These are phyloP conservation scores for Suzukiozyma palmioleophila DNA, from an alignment of 1,139 yeast species.

Conservation along the genomic window DNA sequence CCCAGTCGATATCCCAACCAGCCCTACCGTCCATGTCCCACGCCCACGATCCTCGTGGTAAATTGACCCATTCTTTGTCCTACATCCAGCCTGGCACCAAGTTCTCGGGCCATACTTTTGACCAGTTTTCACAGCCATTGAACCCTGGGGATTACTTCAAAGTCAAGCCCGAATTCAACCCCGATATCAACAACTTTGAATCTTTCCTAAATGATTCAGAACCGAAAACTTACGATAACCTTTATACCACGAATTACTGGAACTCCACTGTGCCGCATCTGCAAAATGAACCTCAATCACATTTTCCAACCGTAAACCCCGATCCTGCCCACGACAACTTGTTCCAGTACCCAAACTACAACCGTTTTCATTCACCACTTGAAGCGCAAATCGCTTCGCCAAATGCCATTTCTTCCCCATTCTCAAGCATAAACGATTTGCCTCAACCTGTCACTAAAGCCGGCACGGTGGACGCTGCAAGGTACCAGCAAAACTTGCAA, in stretches of 20 bases:
- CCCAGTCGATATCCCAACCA: too few species aligned
- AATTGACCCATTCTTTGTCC: too few species aligned
- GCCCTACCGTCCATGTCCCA: too few species aligned
- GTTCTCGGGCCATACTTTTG: background rate
- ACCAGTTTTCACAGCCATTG: background rate
- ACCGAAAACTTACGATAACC: background rate
- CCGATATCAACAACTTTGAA: background rate
- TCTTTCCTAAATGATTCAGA: background rate
- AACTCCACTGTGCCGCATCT: background rate
- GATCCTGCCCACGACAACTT: background rate
- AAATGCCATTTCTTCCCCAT: background rate
- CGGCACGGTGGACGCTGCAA: background rate
- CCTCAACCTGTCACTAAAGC: background rate
- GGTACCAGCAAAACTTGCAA: background rate
- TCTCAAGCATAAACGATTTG: background rate
- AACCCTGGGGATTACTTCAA: background rate
- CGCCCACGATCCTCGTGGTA: too few species aligned
- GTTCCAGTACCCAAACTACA: background rate
- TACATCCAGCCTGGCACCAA: too few species aligned
- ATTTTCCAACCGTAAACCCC: background rate
- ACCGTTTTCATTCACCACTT: background rate
- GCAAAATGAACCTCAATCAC: background rate
- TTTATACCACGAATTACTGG: background rate
- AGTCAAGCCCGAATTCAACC: background rate
- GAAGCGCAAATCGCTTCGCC: background rate